Conservation (phyloP, 768 basidiomycete species). For the Tulasnella sp. region DNA sequence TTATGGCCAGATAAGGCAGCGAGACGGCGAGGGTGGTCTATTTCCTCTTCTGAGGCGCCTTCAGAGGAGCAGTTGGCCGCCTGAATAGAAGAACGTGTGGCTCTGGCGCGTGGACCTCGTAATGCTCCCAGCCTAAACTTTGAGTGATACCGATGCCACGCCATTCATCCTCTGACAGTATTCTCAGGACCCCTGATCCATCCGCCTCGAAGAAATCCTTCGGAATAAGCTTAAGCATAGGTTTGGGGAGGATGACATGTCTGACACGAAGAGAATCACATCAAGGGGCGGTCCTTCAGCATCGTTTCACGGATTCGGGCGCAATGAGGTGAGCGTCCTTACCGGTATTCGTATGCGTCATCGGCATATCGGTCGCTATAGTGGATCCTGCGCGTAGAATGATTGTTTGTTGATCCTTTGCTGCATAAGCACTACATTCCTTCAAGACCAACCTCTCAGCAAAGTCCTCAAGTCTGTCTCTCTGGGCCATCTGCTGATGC, state of each 20-base stretch:
- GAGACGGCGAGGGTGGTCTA: not conserved
- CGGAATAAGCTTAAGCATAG: conserved; percentile 85
- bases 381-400: conserved; percentile 47
- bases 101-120: conserved; percentile 93
- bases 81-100: conserved; percentile 92
- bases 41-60: conserved; percentile 9
- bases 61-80: conserved; percentile 28
- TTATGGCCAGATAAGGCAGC: too few relatives aligned
- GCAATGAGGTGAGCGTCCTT: not conserved
- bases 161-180: conserved; percentile 86
- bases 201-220: conserved; percentile 64
- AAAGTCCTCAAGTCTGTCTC: conserved; percentile 11
- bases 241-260: conserved; percentile 94
- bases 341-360: conserved; percentile 75
- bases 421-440: too few relatives aligned
- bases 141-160: conserved; percentile 92
- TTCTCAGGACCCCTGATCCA: conserved; percentile 67
- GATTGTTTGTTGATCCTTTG: too few relatives aligned
- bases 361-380: conserved; percentile 90
- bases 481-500: not conserved
- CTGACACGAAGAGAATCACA: conserved; percentile 30
- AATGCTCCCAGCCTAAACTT: conserved; percentile 94
- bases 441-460: not conserved
- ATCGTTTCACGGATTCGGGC: too few relatives aligned
- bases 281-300: too few relatives aligned